Evolutionary conservation across 768 basidiomycete genomes (phyloP).

Genomic region (Tulasnella sp.): DNA sequence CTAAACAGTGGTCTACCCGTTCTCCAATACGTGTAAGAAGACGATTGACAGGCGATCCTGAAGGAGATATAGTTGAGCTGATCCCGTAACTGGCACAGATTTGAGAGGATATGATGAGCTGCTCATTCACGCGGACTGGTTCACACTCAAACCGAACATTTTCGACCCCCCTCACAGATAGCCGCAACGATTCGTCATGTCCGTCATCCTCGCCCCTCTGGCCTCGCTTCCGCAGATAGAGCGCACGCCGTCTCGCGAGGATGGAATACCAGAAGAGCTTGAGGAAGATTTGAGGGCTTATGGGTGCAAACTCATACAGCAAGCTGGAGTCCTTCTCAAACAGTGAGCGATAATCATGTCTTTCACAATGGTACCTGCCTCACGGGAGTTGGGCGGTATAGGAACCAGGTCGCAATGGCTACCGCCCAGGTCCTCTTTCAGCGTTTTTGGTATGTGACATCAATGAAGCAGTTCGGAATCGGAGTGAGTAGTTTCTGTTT

Average conservation of each 20-base stretch:
- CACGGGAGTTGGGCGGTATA: constrained; percentile 15
- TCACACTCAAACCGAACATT: background rate
- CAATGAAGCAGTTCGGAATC: constrained; percentile 89
- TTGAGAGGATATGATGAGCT: too few relatives aligned
- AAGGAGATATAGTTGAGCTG: too few relatives aligned
- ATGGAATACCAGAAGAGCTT: constrained; percentile 68
- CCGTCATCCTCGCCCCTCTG: constrained; percentile 58
- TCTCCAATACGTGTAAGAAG: constrained; percentile 7
- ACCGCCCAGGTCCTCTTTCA: constrained; percentile 95
- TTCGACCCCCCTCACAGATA: background rate
- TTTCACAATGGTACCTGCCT: background rate
- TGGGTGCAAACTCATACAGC: constrained; percentile 90
- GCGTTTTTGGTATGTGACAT: constrained; percentile 91
- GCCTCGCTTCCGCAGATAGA: constrained; percentile 72
- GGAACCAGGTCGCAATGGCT: constrained; percentile 94
- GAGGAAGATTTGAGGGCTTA: constrained; percentile 84
- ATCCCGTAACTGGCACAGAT: too few relatives aligned
- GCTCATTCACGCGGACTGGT: too few relatives aligned
- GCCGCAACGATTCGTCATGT: constrained; percentile 26
- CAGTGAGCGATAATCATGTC: constrained; percentile 46
- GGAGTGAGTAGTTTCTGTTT: constrained; percentile 43
- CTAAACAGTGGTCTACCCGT: background rate
- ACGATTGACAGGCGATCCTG: background rate
- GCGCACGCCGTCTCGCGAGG: constrained; percentile 66
- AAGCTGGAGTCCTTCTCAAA: constrained; percentile 82